Percentiles rank a stretch among this genome's conserved stretches.
These are phyloP conservation scores for Solanum ossicruentum DNA, from an alignment of 257 asterid species.

Conservation along the genomic window DNA sequence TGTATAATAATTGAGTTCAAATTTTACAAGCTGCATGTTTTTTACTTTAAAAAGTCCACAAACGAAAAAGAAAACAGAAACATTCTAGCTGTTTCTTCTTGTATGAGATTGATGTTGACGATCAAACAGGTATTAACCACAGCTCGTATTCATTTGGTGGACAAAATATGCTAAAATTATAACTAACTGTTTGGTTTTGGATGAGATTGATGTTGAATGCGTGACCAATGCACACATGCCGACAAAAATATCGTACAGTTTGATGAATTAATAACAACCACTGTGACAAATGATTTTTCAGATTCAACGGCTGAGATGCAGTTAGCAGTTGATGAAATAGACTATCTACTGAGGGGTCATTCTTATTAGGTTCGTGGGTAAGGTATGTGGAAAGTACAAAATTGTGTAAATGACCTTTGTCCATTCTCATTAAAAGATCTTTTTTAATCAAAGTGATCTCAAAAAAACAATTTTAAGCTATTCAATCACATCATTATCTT, in stretches of 20 bases:
- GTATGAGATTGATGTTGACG: neutral
- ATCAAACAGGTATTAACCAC: neutral
- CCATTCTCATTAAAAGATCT: neutral
- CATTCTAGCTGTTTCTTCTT: no score
- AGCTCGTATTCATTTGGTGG: neutral
- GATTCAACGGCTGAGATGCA: neutral
- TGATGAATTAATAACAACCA: neutral
- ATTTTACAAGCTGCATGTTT: neutral
- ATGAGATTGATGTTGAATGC: neutral
- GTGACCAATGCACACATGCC: neutral
- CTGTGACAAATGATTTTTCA: neutral
- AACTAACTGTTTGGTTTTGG: neutral
- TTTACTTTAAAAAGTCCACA: neutral
- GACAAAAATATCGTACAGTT: conserved; percentile 8
- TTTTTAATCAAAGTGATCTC: neutral
- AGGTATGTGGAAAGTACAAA: conserved; percentile 13
- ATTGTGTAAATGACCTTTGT: conserved; percentile 5
- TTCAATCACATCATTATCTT: conserved; percentile 18
- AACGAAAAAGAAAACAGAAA: neutral
- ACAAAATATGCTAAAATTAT: neutral
- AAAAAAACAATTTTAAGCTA: neutral
- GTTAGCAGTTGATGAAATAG: conserved; percentile 23
- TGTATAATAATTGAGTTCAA: neutral
- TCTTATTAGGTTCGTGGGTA: conserved; percentile 17
- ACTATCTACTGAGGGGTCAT: conserved; percentile 32